Base-by-base conservation (phyloP, 2,329 filamentous ascomycete species). In the Chaetomiaceae sp. region DNA sequence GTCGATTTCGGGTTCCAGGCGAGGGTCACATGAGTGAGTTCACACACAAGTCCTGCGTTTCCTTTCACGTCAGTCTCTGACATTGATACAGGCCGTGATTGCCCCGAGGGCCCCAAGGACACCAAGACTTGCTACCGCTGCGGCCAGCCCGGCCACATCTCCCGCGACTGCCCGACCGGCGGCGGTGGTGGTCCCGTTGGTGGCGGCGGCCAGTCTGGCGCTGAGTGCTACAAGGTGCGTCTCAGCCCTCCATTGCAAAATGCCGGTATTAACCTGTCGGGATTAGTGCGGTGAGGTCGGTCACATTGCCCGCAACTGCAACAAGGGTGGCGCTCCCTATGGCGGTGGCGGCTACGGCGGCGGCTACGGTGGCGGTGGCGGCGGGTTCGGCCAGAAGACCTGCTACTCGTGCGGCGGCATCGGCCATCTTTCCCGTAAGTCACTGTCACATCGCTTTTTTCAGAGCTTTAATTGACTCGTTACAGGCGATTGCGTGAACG, bases 381-480 rank as follows among this genome's bases (percentile, higher is more conserved):
- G 76, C 64, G 70, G 71, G 58, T 71, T 72, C 60, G 58, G 56
- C 57, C 58, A 62, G 67, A 90, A 92, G 79, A 96, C 90, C 65
- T 97, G 94, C 86, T 99, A 96, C 81, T 95, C 90, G 40, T 97
- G 94, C 77, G 94, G 94, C 65, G 94, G 94, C 62, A 91, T 90
- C 70, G 92, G 92, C 67, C 94, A 99, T 79, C 92, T 96, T 87
- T 91, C 89, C 69, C 87, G 91, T 80, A 69, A 67, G 80, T 78
- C 20, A 16, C 21, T 4, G 1, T n/a, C 16, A 13, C 3, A 2
- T 3, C 11, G n/a, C 5, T 42, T 5, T 3, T 29, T 3, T 36
- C 6, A 13, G 13, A 32, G 48, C 37, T 38, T 48, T 34, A 36
- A 9, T 55, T 53, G 29, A 53, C 46, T 45, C 52, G 64, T 45